These are phyloP conservation scores for Metarhizium rileyi DNA, from an alignment of 2,329 filamentous ascomycete genomes.

Conservation along the genomic window DNA sequence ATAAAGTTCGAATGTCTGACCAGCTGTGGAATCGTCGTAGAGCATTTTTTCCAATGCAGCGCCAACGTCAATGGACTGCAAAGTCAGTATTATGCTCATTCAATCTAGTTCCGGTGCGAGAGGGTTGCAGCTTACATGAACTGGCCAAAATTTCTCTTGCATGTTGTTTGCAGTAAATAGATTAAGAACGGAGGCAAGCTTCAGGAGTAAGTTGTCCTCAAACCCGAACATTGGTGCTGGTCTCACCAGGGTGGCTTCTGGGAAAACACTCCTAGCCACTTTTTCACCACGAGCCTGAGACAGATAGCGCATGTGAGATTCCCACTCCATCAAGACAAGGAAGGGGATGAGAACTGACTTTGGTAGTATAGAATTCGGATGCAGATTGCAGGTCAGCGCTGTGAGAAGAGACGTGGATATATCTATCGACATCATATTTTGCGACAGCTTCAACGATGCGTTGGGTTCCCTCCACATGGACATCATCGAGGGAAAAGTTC, in stretches of 20 bases:
- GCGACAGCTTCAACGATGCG: constrained; percentile 89
- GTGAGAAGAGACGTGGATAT: constrained; percentile 93
- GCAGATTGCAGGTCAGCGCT: constrained; percentile 72
- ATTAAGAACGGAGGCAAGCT: constrained; percentile 70
- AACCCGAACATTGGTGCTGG: constrained; percentile 91
- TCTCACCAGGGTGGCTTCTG: constrained; percentile 92
- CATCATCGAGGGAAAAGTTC: constrained; percentile 89
- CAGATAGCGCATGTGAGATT: not conserved
- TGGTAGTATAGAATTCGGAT: constrained; percentile 86
- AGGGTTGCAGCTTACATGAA: constrained; percentile 54
- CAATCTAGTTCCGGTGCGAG: not conserved
- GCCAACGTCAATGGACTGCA: constrained; percentile 77
- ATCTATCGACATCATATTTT: constrained; percentile 96
- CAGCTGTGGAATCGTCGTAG: constrained; percentile 81
- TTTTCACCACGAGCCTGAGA: constrained; percentile 65
- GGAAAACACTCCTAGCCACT: constrained; percentile 79
- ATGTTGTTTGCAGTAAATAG: constrained; percentile 87
- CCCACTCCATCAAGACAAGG: not conserved
- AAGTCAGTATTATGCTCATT: not conserved
- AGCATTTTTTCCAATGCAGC: constrained; percentile 82
- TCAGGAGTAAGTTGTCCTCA: constrained; percentile 85
- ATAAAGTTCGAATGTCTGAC: constrained; percentile 88
- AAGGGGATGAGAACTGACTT: constrained; percentile 38
- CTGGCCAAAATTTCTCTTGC: constrained; percentile 82
- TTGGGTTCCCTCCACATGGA: constrained; percentile 85